Base-by-base conservation (phyloP, 2,329 filamentous ascomycete genomes). In the Exophiala oligosperma region DNA sequence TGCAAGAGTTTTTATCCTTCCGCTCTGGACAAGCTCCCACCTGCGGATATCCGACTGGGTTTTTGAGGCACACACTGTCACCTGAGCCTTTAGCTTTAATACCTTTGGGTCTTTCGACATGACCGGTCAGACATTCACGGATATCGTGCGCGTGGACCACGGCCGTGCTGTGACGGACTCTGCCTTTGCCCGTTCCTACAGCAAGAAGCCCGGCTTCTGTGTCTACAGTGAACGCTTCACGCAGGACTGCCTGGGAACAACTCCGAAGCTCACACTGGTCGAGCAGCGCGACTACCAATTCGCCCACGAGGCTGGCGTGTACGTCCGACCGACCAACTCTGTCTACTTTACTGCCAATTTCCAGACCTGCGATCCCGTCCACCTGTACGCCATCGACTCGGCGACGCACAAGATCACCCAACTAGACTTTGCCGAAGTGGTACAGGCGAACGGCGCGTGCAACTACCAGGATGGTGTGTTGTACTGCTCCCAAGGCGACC, bases 401-500 rank as follows among this genome's bases (percentile, higher is more conserved):
- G 12, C 24, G 23, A 28, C 46, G 23, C 46, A 48, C 24, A 48
- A 48, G 26, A n/a, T 48, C 24, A 48, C 46, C 7, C 46, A 48
- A n/a, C 46, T 48, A 3, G 46, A 48, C 24, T 48, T 14, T 17
- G 24, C 46, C 9, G 46, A 28, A 4, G 46, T 48, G 23, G 24
- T 48, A n/a, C 46, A 48, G n/a, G 46, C 46, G 11, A 48, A 48
- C 46, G 46, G 46, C 26, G 46, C 46, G n/a, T 48, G 46, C 46
- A 48, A 48, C 37, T 37, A 56, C 8, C n/a, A 44, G 26, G 47
- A 51, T 17, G 38, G 48, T 21, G 49, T 56, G 4, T 37, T 56
- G 14, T 56, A 51, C 38, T 51, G 47, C 48, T 24, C 38, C 9
- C 54, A 56, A 52, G 54, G 54, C 47, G 49, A 32, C 26, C n/a